Evolutionary conservation across 257 asterid species (phyloP).

Genomic region (Primulina tabacum): DNA sequence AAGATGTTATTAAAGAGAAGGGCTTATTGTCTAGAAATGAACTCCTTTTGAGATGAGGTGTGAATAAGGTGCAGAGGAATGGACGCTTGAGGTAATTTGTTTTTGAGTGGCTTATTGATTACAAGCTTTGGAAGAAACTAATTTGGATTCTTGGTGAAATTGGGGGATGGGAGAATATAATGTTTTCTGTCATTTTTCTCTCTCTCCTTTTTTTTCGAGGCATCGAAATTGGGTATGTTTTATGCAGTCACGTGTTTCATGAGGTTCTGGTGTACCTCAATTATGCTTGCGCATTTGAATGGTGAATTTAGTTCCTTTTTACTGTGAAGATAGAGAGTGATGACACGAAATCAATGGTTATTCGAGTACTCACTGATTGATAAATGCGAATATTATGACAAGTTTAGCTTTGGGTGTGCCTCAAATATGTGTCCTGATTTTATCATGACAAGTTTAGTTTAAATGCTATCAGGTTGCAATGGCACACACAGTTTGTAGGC

Average conservation of each 20-base stretch:
- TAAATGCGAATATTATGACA: not conserved
- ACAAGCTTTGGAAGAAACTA: not conserved
- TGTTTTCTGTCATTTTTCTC: not conserved
- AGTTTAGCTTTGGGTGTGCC: not conserved
- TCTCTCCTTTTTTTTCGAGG: too few relatives aligned
- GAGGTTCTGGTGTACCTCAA: too few relatives aligned
- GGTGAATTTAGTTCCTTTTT: too few relatives aligned
- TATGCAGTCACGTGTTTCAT: too few relatives aligned
- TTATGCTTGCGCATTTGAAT: too few relatives aligned
- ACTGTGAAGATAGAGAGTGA: not conserved
- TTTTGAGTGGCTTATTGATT: conserved; percentile 15
- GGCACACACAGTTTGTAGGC: not conserved
- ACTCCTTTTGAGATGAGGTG: conserved; percentile 56
- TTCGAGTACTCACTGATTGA: not conserved
- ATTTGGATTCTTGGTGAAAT: not conserved
- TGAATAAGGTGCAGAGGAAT: not conserved
- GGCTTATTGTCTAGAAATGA: conserved; percentile 88
- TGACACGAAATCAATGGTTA: not conserved
- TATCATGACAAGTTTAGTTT: not conserved
- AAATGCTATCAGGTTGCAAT: not conserved
- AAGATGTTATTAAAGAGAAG: conserved; percentile 83
- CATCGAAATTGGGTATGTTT: not conserved
- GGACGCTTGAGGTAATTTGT: conserved; percentile 31
- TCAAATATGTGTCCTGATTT: not conserved
- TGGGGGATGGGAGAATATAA: too few relatives aligned